Evolutionary conservation across 73 alveolate species (phyloP).

Genomic region (Paramecium octaurelia): DNA sequence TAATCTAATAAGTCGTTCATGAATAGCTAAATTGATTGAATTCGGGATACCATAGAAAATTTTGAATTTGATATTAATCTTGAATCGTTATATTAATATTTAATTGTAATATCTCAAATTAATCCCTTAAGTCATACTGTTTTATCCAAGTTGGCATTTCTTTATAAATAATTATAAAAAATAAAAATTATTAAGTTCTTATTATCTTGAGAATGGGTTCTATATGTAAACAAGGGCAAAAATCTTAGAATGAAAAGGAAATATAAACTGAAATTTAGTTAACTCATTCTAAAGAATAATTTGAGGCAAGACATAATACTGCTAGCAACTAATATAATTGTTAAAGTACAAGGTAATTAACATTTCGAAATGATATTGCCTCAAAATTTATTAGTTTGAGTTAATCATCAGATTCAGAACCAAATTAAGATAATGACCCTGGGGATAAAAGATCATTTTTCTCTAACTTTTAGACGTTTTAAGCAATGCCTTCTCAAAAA

Average conservation of each 20-base stretch:
- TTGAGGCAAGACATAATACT: neutral
- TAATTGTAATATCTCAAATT: no score
- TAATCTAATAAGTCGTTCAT: no score
- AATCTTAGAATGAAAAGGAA: neutral
- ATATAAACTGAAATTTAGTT: neutral
- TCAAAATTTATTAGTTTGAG: neutral
- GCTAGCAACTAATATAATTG: neutral
- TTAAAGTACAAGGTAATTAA: neutral
- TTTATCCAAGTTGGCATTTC: neutral
- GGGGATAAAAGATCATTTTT: neutral
- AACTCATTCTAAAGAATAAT: neutral
- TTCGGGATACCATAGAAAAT: no score
- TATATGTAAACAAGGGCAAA: neutral
- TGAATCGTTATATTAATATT: no score
- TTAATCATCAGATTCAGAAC: neutral
- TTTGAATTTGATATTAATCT: no score
- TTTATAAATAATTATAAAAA: no score
- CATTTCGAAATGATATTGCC: neutral
- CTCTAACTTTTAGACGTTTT: neutral
- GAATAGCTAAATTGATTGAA: no score
- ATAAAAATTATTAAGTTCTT: neutral
- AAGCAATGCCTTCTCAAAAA: neutral
- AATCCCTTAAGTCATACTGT: neutral
- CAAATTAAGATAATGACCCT: neutral
- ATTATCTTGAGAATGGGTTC: neutral